These are phyloP conservation scores for Aristolochia californica DNA, from an alignment of 164 flowering plant species.

Conservation along the genomic window DNA sequence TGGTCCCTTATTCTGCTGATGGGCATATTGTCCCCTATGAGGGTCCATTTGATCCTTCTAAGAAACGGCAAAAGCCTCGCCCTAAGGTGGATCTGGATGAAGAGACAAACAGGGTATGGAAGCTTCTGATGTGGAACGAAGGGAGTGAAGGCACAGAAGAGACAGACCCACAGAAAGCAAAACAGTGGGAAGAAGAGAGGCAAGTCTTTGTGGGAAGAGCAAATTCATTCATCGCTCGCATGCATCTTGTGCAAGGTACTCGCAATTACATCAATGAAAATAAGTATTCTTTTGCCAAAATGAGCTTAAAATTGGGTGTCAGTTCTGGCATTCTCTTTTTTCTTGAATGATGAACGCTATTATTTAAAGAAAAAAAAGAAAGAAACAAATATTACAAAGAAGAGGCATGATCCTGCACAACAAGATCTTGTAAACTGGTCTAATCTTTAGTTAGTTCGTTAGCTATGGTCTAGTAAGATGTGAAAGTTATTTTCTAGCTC, in stretches of 20 bases:
- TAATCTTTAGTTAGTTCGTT: no score
- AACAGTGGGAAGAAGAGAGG: constrained; percentile 42
- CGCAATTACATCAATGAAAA: neutral
- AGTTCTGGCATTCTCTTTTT: neutral
- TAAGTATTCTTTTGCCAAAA: neutral
- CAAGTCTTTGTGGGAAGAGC: constrained; percentile 28
- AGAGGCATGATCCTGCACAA: no score
- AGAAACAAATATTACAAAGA: neutral
- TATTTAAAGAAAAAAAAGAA: neutral
- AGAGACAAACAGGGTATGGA: constrained; percentile 61
- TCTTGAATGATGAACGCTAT: neutral
- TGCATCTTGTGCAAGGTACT: constrained; percentile 65
- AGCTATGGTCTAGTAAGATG: no score
- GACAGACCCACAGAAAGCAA: constrained; percentile 31
- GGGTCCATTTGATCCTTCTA: constrained; percentile 24
- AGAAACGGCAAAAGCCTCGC: constrained; percentile 34
- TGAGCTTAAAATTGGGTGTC: neutral
- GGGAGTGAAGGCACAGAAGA: constrained; percentile 24
- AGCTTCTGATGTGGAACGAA: constrained; percentile 52
- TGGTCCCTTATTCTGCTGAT: constrained; percentile 45
- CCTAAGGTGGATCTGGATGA: constrained; percentile 64
- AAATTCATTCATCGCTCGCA: constrained; percentile 38
- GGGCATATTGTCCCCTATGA: constrained; percentile 39
- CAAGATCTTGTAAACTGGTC: no score
- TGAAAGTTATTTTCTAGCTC: no score